phyloP scores from a whole-genome alignment of 2,329 filamentous ascomycete genomes.

The Paecilomyces variotii region DNA sequence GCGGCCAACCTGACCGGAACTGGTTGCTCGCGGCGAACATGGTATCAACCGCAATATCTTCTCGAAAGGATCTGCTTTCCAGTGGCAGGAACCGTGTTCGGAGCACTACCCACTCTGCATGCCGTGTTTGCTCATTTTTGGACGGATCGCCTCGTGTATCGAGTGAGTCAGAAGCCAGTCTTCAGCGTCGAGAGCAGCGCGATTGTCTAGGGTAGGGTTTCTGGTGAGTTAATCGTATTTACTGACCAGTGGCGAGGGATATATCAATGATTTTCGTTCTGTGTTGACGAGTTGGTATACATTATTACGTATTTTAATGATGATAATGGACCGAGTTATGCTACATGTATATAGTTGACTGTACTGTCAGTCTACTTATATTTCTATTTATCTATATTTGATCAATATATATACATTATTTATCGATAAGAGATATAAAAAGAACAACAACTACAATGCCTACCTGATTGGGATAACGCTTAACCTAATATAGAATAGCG shows the following conservation, averaged over 20 bases:
- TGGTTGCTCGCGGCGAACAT: constrained; percentile 52
- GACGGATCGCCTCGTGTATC: constrained; percentile 61
- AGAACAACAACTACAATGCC: too few species aligned
- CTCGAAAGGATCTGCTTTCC: constrained; percentile 60
- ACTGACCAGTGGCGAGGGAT: background rate
- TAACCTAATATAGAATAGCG: too few species aligned
- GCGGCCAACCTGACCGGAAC: constrained; percentile 55
- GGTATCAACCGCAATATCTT: constrained; percentile 51
- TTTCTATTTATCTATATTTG: too few species aligned
- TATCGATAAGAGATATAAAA: too few species aligned
- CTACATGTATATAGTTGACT: background rate
- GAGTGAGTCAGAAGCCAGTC: constrained; percentile 60
- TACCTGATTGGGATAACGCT: too few species aligned
- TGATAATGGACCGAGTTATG: background rate
- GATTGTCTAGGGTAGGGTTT: background rate
- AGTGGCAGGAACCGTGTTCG: constrained; percentile 59
- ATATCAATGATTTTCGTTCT: background rate
- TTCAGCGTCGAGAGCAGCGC: constrained; percentile 8
- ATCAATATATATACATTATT: too few species aligned
- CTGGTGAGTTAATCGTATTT: background rate
- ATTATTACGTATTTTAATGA: background rate
- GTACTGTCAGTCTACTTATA: too few species aligned
- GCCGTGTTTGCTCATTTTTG: constrained; percentile 64
- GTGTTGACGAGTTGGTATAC: background rate
- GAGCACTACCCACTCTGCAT: constrained; percentile 59